These are phyloP conservation scores for Colletotrichum ledebouriae DNA, from an alignment of 2,329 filamentous ascomycete genomes.

Conservation along the genomic window DNA sequence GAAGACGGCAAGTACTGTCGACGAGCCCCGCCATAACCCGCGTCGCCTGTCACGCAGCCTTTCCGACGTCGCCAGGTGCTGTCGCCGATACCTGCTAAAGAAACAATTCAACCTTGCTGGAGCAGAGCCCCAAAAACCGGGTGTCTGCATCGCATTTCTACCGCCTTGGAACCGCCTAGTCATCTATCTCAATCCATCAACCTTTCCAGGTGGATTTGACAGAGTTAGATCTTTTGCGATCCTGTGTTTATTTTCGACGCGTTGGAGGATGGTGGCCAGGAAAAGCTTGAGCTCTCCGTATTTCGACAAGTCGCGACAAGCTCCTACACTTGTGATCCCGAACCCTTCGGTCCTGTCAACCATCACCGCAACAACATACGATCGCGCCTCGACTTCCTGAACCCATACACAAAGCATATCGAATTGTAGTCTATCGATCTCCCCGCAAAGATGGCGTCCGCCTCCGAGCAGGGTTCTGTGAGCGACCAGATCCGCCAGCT, in stretches of 20 bases:
- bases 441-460: constrained; percentile 62
- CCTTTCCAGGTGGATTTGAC: background rate
- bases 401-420: too few relatives aligned
- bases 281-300: constrained; percentile 41
- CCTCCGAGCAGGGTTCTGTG: constrained; percentile 66
- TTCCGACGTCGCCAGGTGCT: constrained; percentile 34
- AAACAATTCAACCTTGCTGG: constrained; percentile 22
- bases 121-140: constrained; percentile 10
- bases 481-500: constrained; percentile 88
- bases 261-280: constrained; percentile 41
- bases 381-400: background rate
- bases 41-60: constrained; percentile 41
- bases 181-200: constrained; percentile 1
- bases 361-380: background rate
- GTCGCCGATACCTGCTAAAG: constrained; percentile 23
- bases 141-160: constrained; percentile 25
- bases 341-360: constrained; percentile 2
- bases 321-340: constrained; percentile 32
- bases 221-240: constrained; percentile 13
- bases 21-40: constrained; percentile 41
- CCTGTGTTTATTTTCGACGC: constrained; percentile 19
- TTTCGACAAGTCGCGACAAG: constrained; percentile 43
- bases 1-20: constrained; percentile 19
- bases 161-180: constrained; percentile 14
- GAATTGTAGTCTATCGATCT: constrained; percentile 8